phyloP scores from a whole-genome alignment of 495 filamentous ascomycete species.

The Tuber borchii region DNA sequence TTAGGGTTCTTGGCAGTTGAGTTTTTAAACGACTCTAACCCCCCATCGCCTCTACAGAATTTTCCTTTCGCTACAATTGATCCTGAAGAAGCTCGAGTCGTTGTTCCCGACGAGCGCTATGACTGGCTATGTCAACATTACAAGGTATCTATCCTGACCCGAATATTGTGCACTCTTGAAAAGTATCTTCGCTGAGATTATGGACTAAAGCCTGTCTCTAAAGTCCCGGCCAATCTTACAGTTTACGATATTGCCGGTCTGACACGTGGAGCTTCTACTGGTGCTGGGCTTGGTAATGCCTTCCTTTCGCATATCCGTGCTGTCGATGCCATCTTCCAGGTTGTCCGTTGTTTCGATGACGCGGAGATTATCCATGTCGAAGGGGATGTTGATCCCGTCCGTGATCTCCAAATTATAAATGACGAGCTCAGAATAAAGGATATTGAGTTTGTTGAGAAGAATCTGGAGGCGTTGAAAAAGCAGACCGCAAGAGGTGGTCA shows the following conservation, averaged over 20 bases:
- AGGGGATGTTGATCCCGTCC: conserved; percentile 90
- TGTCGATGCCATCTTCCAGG: conserved; percentile 99
- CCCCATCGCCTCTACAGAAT: conserved; percentile 54
- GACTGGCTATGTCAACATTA: conserved; percentile 95
- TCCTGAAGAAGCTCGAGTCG: conserved; percentile 94
- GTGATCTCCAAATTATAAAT: conserved; percentile 92
- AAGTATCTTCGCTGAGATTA: conserved; percentile 26
- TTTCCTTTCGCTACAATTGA: conserved; percentile 99
- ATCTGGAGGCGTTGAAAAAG: conserved; percentile 80
- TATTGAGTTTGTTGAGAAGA: conserved; percentile 97
- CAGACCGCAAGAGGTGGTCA: conserved; percentile 90
- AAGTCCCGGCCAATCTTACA: conserved; percentile 92
- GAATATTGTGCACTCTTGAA: conserved; percentile 1
- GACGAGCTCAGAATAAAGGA: conserved; percentile 97
- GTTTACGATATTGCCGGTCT: conserved; percentile 99
- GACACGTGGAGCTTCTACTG: conserved; percentile 91
- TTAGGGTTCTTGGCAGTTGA: background rate
- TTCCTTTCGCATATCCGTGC: conserved; percentile 99
- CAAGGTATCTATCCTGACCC: conserved; percentile 44
- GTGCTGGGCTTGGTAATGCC: conserved; percentile 93
- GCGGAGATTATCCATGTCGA: conserved; percentile 99
- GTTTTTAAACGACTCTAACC: conserved; percentile 16
- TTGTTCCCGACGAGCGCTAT: conserved; percentile 92
- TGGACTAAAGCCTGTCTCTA: conserved; percentile 68
- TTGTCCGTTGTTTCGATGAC: conserved; percentile 97